Conservation (phyloP, 2,329 filamentous ascomycete species). For the Chrysoporthe cubensis region DNA sequence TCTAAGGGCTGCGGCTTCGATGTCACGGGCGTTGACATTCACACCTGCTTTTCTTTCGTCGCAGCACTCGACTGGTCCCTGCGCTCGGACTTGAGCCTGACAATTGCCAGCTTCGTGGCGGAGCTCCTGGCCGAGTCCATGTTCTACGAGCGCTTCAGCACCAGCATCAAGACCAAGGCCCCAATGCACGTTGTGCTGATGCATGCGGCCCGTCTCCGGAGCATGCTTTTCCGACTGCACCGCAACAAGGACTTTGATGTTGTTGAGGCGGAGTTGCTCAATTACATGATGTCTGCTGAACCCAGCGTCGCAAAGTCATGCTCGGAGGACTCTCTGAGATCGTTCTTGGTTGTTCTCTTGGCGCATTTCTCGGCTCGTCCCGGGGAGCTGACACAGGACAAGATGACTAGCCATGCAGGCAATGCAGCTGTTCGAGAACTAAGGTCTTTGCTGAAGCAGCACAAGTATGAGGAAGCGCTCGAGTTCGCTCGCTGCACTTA, state of each 20-base stretch:
- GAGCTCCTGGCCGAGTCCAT: slow-evolving; percentile 8
- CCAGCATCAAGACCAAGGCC: slow-evolving; percentile 3
- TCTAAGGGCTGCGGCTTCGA: slow-evolving; percentile 5
- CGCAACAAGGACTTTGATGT: slow-evolving; percentile 9
- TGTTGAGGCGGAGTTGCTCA: neutral
- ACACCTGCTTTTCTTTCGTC: slow-evolving; percentile 8
- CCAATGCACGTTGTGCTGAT: slow-evolving; percentile 6
- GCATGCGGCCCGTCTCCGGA: slow-evolving; percentile 5
- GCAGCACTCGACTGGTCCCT: slow-evolving; percentile 9
- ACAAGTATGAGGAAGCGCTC: slow-evolving; percentile 11
- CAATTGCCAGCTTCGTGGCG: slow-evolving; percentile 10
- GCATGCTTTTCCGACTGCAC: slow-evolving; percentile 1
- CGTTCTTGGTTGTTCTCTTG: slow-evolving; percentile 7
- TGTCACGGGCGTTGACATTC: neutral
- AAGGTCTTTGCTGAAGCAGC: neutral
- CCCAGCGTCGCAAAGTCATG: slow-evolving; percentile 38
- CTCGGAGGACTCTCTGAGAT: neutral
- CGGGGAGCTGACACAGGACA: neutral
- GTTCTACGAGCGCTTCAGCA: slow-evolving; percentile 9
- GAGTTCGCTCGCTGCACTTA: slow-evolving; percentile 7
- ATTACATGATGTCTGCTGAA: slow-evolving; percentile 6
- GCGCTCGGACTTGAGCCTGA: slow-evolving; percentile 3
- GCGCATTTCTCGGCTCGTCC: slow-evolving; percentile 6
- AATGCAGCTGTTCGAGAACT: slow-evolving; percentile 9
- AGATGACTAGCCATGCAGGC: slow-evolving; percentile 10